Evolutionary conservation across 805 yeast genomes (phyloP), one percentile per base, ranked within the genome.

Genomic region (Ogataea zsoltii): DNA sequence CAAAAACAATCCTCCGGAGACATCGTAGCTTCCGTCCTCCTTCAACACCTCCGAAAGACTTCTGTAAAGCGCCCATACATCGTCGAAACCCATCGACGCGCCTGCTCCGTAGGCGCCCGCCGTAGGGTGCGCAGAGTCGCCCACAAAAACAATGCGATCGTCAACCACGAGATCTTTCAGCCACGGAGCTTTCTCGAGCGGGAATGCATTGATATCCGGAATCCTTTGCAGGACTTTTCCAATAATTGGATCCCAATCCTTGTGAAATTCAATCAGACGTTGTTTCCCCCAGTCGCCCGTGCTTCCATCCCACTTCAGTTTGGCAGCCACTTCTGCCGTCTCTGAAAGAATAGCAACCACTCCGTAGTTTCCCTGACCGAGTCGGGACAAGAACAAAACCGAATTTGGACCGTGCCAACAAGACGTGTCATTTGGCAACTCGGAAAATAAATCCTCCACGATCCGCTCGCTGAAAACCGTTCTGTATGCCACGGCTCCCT

Each of bases 51-150:
- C 44, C 14, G 19, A 26, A 9, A 44, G 25, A 15, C 33, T 18
- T 17, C 44, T 14, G 15, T 44, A 44, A 12, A 44, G 31, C 2
- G 48, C 48, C 48, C 48, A 44, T 1, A 44, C 48, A 23, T 44
- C 48, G 25, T 44, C 48, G 18, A 25, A 44, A 12, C 48, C 48
- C 40, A 44, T 33, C 12, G 42, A 32, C 7, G 48, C 48, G 2
- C 48, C 48, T 6, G 44, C 39, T 7, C 48, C 48, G 15, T 44
- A 44, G n/a, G 41, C 48, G 29, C 48, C 48, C 2, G 48, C 41
- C 6, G 48, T 44, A 4, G 48, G 48, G 16, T 44, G 48, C 5
- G 48, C 48, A 6, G 48, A 38, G 32, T 44, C 48, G n/a, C 48
- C 48, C 10, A 44, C 40, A 23, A 44, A 44, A 2, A 30, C 48